These are phyloP conservation scores for Hippophae gyantsensis DNA, from an alignment of 306 rosid genomes.

Conservation along the genomic window DNA sequence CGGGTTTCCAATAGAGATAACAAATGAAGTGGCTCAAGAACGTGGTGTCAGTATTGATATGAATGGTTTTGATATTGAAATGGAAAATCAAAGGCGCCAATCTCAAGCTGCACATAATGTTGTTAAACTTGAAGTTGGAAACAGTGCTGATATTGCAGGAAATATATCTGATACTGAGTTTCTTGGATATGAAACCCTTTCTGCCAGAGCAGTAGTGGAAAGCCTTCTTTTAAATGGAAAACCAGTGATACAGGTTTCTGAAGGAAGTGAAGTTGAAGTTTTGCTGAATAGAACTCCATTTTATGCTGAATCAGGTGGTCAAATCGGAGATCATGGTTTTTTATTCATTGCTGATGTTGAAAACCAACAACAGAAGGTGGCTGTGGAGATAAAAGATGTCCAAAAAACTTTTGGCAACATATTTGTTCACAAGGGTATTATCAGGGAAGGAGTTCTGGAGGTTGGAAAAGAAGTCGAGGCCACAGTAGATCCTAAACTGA, in stretches of 20 bases:
- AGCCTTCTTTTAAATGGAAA: slow-evolving; percentile 77
- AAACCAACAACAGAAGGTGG: slow-evolving; percentile 48
- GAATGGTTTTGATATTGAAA: slow-evolving; percentile 73
- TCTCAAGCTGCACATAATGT: slow-evolving; percentile 92
- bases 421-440: slow-evolving; percentile 84
- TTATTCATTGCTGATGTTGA: slow-evolving; percentile 51
- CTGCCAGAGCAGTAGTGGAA: slow-evolving; percentile 65
- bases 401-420: slow-evolving; percentile 76
- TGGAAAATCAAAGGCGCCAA: slow-evolving; percentile 92
- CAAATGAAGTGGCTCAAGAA: slow-evolving; percentile 91
- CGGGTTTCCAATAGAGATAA: slow-evolving; percentile 85
- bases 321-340: slow-evolving; percentile 83
- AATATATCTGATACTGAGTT: slow-evolving; percentile 71
- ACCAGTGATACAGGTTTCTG: slow-evolving; percentile 49
- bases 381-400: slow-evolving; percentile 79
- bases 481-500: slow-evolving; percentile 61
- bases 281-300: slow-evolving; percentile 80
- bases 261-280: slow-evolving; percentile 82
- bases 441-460: slow-evolving; percentile 71
- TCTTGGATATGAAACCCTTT: slow-evolving; percentile 72
- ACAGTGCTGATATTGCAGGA: slow-evolving; percentile 49
- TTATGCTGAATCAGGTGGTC: slow-evolving; percentile 98
- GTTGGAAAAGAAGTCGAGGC: slow-evolving; percentile 95
- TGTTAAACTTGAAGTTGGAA: slow-evolving; percentile 66
- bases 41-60: slow-evolving; percentile 72